phyloP scores from a whole-genome alignment of 345 rosid species.

The Lepidium africanum region DNA sequence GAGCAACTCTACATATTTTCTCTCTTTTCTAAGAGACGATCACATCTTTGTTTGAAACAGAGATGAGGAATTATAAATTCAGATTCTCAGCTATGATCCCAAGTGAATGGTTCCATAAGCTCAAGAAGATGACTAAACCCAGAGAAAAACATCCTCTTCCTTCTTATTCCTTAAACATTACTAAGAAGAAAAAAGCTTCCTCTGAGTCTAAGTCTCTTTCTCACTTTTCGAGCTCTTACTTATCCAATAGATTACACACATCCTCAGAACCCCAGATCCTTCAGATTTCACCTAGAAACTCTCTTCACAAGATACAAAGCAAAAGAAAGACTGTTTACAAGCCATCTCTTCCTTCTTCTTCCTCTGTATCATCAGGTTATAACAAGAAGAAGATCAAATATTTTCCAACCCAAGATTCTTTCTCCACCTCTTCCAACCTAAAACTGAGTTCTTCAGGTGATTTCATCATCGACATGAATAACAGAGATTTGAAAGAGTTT shows the following conservation, averaged over 20 bases:
- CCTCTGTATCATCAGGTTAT: background rate
- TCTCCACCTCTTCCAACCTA: constrained; percentile 36
- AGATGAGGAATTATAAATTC: constrained; percentile 52
- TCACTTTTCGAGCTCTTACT: constrained; percentile 20
- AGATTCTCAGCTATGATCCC: constrained; percentile 51
- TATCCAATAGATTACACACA: constrained; percentile 18
- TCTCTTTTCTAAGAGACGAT: background rate
- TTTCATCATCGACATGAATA: constrained; percentile 34
- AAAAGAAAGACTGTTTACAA: constrained; percentile 41
- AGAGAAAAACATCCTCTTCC: constrained; percentile 5
- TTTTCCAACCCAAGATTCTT: constrained; percentile 12
- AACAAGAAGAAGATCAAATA: constrained; percentile 1
- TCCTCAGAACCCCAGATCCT: background rate
- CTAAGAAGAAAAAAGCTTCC: background rate
- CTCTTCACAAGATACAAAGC: constrained; percentile 27
- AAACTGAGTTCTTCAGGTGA: background rate
- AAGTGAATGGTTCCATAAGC: constrained; percentile 71
- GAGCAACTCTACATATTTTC: background rate
- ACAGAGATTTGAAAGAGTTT: constrained; percentile 9
- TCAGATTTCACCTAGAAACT: constrained; percentile 32
- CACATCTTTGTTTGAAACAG: background rate
- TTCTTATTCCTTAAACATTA: background rate
- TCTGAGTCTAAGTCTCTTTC: constrained; percentile 11
- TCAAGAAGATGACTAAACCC: constrained; percentile 43
- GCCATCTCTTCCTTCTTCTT: constrained; percentile 32